Evolutionary conservation across 192 early-diverging fungal genomes (phyloP).

Genomic region (Gorgonomyces haynaldii): DNA sequence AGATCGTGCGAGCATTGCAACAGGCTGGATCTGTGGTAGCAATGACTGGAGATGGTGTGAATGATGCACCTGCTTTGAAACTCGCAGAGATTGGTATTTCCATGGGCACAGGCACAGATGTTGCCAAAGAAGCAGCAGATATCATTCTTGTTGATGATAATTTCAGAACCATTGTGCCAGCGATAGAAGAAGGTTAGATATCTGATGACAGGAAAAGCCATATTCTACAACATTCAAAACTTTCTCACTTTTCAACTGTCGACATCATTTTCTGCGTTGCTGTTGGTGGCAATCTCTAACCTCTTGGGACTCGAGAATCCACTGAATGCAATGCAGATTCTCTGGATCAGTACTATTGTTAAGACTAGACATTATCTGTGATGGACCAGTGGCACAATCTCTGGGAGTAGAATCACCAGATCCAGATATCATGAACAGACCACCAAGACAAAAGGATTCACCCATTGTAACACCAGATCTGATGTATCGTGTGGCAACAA

Average conservation of each 20-base stretch:
- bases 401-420: constrained; percentile 91
- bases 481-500: constrained; percentile 61
- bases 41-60: constrained; percentile 96
- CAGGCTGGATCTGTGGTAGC: constrained; percentile 76
- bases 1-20: constrained; percentile 82
- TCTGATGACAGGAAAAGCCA: constrained; percentile 63
- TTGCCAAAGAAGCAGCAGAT: constrained; percentile 91
- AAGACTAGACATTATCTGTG: constrained; percentile 84
- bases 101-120: constrained; percentile 94
- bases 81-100: constrained; percentile 94
- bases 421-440: constrained; percentile 75
- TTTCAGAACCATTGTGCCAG: constrained; percentile 76
- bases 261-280: constrained; percentile 84
- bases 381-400: constrained; percentile 95
- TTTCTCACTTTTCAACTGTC: constrained; percentile 93
- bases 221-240: constrained; percentile 96
- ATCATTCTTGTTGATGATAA: constrained; percentile 97
- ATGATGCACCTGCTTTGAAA: constrained; percentile 87
- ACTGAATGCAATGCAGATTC: constrained; percentile 96
- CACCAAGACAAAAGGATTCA: constrained; percentile 65
- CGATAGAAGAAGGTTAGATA: constrained; percentile 83
- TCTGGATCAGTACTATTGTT: constrained; percentile 85
- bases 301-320: constrained; percentile 79
- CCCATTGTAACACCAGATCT: constrained; percentile 69
- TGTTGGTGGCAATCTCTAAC: constrained; percentile 77